Evolutionary conservation across 1,284 basidiomycete species (phyloP).

Genomic region (Coniferiporia sulphurascens): DNA sequence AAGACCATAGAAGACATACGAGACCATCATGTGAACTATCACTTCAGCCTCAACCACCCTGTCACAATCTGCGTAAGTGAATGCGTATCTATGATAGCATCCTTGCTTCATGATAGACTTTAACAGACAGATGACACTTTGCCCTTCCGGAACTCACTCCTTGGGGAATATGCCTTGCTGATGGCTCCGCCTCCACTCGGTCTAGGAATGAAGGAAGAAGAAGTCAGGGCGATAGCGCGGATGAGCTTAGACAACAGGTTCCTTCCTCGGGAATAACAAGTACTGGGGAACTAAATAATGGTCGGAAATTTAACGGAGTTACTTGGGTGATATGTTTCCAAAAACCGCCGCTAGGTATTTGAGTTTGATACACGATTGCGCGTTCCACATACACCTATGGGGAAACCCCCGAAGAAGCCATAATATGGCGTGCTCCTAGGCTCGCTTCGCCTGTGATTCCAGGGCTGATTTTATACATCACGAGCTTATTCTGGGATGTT

Average conservation of each 20-base stretch:
- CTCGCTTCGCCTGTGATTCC: no score
- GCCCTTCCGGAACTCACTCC: constrained; percentile 66
- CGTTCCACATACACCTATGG: no score
- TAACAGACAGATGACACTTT: constrained; percentile 76
- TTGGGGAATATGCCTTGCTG: constrained; percentile 73
- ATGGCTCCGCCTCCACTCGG: constrained; percentile 64
- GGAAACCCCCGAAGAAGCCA: no score
- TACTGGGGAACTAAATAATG: neutral
- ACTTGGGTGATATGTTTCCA: neutral
- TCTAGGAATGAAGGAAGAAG: constrained; percentile 55
- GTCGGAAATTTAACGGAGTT: neutral
- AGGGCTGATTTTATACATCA: no score
- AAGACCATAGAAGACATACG: constrained; percentile 64
- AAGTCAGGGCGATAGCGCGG: constrained; percentile 52
- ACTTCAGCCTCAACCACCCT: constrained; percentile 60
- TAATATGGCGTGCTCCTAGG: no score
- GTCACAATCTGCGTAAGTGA: constrained; percentile 68
- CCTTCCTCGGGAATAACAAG: neutral
- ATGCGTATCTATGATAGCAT: neutral
- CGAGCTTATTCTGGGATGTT: no score
- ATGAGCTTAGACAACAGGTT: constrained; percentile 48
- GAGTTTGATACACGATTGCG: no score
- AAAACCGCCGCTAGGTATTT: no score
- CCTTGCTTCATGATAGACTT: constrained; percentile 1
- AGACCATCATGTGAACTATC: constrained; percentile 67